A percentile compares a stretch with the other conserved stretches of the same genome.
Conservation (phyloP, 2,329 filamentous ascomycete genomes). For the Aspergillus pseudotamarii region DNA sequence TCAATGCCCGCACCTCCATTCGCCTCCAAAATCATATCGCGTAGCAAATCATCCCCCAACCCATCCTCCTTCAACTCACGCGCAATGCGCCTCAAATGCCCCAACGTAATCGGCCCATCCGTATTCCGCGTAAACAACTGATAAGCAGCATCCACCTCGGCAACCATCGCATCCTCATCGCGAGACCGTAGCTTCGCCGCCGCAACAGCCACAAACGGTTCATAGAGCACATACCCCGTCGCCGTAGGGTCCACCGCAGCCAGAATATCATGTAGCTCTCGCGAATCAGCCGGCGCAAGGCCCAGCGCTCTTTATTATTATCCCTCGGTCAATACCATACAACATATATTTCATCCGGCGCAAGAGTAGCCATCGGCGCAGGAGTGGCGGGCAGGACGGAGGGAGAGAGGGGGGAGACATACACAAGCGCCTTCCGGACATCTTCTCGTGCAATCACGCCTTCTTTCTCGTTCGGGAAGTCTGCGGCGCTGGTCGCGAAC, state of each 20-base stretch:
- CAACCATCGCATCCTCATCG: constrained; percentile 57
- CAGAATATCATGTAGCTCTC: constrained; percentile 75
- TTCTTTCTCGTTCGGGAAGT: constrained; percentile 70
- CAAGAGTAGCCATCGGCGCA: not conserved
- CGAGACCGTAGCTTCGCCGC: constrained; percentile 76
- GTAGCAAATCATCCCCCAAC: constrained; percentile 78
- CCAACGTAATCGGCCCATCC: constrained; percentile 71
- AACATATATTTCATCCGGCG: not conserved
- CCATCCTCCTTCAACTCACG: constrained; percentile 76
- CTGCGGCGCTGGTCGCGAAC: constrained; percentile 63
- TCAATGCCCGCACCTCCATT: constrained; percentile 76
- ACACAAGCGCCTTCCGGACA: constrained; percentile 74
- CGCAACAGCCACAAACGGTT: constrained; percentile 82
- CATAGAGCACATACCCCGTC: constrained; percentile 76
- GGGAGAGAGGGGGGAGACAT: constrained; percentile 35
- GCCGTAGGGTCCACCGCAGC: constrained; percentile 80
- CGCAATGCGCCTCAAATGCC: constrained; percentile 77
- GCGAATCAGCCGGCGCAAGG: constrained; percentile 63
- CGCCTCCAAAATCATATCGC: constrained; percentile 94
- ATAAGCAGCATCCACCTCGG: constrained; percentile 82
- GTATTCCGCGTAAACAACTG: constrained; percentile 68
- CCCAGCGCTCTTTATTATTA: constrained; percentile 73
- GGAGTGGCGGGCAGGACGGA: not conserved
- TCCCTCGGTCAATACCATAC: not conserved
- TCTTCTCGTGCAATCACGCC: constrained; percentile 70